phyloP scores from a whole-genome alignment of 2,329 filamentous ascomycete species.

The Phyllachora maydis region DNA sequence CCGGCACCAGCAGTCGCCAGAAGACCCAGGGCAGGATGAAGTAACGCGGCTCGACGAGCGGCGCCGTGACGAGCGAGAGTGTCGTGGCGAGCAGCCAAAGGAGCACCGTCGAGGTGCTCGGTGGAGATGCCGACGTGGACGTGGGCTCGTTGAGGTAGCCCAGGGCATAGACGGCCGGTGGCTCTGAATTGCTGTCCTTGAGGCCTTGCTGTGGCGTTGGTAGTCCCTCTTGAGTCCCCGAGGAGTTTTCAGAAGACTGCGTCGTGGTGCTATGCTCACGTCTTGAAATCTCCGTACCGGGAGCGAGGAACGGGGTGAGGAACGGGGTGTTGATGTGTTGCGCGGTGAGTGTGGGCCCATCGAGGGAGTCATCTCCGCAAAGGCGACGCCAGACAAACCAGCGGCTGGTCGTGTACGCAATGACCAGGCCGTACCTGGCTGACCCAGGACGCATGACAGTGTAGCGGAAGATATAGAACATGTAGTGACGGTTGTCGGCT shows the following conservation, averaged over 20 bases:
- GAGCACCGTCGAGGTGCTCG: constrained; percentile 27
- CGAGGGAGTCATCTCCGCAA: constrained; percentile 17
- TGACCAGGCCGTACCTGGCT: constrained; percentile 45
- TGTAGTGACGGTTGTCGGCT: constrained; percentile 90
- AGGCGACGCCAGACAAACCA: constrained; percentile 49
- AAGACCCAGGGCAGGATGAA: constrained; percentile 92
- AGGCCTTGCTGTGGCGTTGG: background rate
- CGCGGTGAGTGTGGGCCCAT: background rate
- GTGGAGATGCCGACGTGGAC: constrained; percentile 10
- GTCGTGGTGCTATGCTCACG: too few relatives aligned
- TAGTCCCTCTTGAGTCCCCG: too few relatives aligned
- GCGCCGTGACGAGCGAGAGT: constrained; percentile 68
- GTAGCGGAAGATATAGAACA: constrained; percentile 88
- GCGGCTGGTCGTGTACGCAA: constrained; percentile 49
- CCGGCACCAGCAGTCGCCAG: constrained; percentile 65
- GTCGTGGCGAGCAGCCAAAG: constrained; percentile 47
- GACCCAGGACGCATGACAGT: constrained; percentile 45
- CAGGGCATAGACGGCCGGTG: constrained; percentile 3
- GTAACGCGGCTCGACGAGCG: constrained; percentile 86
- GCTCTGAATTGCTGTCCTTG: background rate
- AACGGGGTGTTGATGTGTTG: constrained; percentile 3
- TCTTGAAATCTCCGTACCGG: background rate
- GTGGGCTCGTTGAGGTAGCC: constrained; percentile 7
- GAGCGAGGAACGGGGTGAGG: background rate
- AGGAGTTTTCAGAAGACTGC: too few relatives aligned